Conservation (phyloP, 2,329 filamentous ascomycete species). For the Fusarium sp. region DNA sequence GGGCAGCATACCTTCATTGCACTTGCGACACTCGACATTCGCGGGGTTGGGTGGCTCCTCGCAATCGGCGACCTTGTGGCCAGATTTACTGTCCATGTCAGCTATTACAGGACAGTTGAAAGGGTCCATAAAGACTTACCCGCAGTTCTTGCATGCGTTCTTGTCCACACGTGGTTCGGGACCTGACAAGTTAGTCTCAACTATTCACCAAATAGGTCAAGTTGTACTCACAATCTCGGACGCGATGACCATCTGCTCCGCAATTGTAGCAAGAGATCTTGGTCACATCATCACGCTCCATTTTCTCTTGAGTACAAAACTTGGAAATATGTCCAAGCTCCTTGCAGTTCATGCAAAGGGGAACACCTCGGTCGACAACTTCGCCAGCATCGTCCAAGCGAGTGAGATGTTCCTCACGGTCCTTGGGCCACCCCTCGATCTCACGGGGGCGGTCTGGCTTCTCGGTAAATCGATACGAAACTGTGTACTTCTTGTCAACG, state of each 20-base stretch:
- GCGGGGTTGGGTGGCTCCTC: conserved; percentile 71
- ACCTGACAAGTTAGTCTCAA: conserved; percentile 55
- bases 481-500: conserved; percentile 71
- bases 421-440: conserved; percentile 69
- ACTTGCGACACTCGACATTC: conserved; percentile 75
- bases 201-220: neutral
- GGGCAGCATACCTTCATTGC: conserved; percentile 66
- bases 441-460: conserved; percentile 71
- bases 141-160: conserved; percentile 77
- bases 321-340: conserved; percentile 73
- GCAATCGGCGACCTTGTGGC: conserved; percentile 65
- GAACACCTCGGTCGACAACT: conserved; percentile 68
- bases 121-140: conserved; percentile 51
- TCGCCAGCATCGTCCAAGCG: conserved; percentile 77
- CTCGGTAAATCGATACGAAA: conserved; percentile 71
- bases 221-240: conserved; percentile 73
- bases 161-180: conserved; percentile 71
- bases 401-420: conserved; percentile 69
- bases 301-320: conserved; percentile 69
- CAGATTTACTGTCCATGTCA: conserved; percentile 57
- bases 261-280: conserved; percentile 75
- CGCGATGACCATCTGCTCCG: conserved; percentile 71
- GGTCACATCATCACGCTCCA: conserved; percentile 59
- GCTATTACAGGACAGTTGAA: conserved; percentile 8
- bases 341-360: conserved; percentile 73